Base-by-base conservation (phyloP, 306 rosid species). In the Argentina anserina region DNA sequence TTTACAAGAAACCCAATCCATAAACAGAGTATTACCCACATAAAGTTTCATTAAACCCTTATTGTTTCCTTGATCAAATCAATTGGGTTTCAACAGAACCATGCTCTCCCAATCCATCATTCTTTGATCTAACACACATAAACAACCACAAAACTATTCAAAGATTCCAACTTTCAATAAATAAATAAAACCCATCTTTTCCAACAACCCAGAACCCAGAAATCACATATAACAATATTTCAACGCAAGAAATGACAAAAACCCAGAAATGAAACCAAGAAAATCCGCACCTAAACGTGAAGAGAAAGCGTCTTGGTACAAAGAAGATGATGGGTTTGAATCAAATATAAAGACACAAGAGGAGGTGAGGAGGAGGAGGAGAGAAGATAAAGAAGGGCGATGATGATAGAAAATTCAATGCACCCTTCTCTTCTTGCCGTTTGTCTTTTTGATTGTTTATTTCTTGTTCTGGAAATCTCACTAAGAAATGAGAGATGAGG, bases 321-420 rank as follows among this genome's bases (percentile, higher is more conserved):
- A 33, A 69, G 45, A n/a, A 33, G 15, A 34, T 21, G 31, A 39
- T 15, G 75, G 75, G 40, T 39, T 12, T 41, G 49, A 6, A 39
- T 55, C 52, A 39, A 69, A 53, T 71, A 23, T 53, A 71, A 21
- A 53, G 34, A 34, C 45, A 50, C 8, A 34, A 21, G 25, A 31
- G 15, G 42, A 61, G 39, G 34, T 6, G 28, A 25, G 21, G 5
- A 18, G 34, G n/a, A n/a, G n/a, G n/a, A n/a, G n/a, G n/a, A n/a
- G n/a, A 34, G 33, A 21, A 25, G 47, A 69, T 11, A 36, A 50
- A 28, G 65, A 70, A 41, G 34, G 23, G 25, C 64, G 36, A 70
- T 66, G 70, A 66, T 21, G 31, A 29, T 40, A 55, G 75, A 39
- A 71, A 71, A 59, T 71, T 71, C 65, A 31, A 71, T 39, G 65